A percentile compares a stretch with the other conserved stretches of the same genome.
These are phyloP conservation scores for Thinopyrum elongatum DNA, from an alignment of 176 grass and related monocot genomes.

Conservation along the genomic window DNA sequence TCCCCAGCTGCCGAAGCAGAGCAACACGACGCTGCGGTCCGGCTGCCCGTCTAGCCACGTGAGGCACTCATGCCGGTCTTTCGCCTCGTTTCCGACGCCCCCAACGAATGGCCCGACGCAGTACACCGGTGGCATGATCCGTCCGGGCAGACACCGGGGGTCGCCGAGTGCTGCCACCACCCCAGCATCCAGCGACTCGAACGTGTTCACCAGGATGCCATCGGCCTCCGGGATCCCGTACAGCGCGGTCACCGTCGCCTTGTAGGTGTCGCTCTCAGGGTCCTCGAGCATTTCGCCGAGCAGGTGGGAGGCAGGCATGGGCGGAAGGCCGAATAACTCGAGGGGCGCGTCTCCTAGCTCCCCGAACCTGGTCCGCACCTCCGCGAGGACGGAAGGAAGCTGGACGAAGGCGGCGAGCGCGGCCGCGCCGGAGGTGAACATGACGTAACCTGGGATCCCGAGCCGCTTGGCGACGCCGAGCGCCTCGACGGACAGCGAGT, in stretches of 20 bases:
- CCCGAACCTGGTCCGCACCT: background rate
- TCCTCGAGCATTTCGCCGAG: background rate
- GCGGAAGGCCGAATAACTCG: slow-evolving; percentile 28
- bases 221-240: background rate
- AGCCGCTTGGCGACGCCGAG: slow-evolving; percentile 32
- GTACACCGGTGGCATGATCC: slow-evolving; percentile 8
- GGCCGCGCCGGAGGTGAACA: slow-evolving; percentile 26
- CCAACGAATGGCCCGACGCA: slow-evolving; percentile 44
- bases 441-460: slow-evolving; percentile 13
- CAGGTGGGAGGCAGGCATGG: slow-evolving; percentile 33
- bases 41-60: slow-evolving; percentile 44
- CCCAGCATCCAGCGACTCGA: slow-evolving; percentile 21
- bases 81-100: background rate
- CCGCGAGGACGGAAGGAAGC: background rate
- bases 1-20: slow-evolving; percentile 33
- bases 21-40: slow-evolving; percentile 31
- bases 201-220: slow-evolving; percentile 44
- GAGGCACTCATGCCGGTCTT: slow-evolving; percentile 20
- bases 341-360: slow-evolving; percentile 18
- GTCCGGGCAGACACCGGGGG: background rate
- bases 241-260: background rate
- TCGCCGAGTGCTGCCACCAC: slow-evolving; percentile 21
- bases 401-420: slow-evolving; percentile 27
- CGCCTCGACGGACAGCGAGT: slow-evolving; percentile 28
- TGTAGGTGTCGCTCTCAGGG: background rate